phyloP scores from a whole-genome alignment of 768 basidiomycete genomes.

The Pisolithus sp. region DNA sequence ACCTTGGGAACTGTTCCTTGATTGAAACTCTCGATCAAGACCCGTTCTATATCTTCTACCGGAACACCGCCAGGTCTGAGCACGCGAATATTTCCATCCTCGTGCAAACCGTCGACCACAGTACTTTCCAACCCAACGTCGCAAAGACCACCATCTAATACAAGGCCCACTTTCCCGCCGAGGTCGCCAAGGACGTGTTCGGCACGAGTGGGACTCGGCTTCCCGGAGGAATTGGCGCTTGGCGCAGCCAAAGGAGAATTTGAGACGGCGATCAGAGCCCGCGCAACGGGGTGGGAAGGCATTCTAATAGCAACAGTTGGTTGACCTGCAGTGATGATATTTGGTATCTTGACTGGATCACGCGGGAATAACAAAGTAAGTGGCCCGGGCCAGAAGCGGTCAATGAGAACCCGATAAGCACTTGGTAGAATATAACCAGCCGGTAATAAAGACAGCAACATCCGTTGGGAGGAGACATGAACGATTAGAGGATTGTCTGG shows the following conservation, averaged over 20 bases:
- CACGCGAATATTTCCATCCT: constrained; percentile 71
- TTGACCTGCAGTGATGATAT: constrained; percentile 74
- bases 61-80: constrained; percentile 90
- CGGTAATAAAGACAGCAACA: constrained; percentile 77
- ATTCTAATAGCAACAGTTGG: constrained; percentile 85
- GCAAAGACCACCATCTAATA: constrained; percentile 91
- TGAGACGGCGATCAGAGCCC: constrained; percentile 75
- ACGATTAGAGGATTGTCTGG: constrained; percentile 97
- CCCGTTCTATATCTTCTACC: constrained; percentile 75
- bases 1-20: constrained; percentile 45
- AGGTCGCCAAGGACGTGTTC: constrained; percentile 81
- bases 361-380: constrained; percentile 88
- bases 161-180: constrained; percentile 61
- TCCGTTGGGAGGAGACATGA: constrained; percentile 79
- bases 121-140: constrained; percentile 93
- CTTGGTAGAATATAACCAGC: constrained; percentile 50
- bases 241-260: constrained; percentile 85
- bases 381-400: constrained; percentile 91
- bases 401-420: constrained; percentile 69
- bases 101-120: constrained; percentile 81
- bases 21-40: constrained; percentile 39
- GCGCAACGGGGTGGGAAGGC: constrained; percentile 90
- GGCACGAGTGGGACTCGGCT: constrained; percentile 88
- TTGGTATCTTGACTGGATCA: constrained; percentile 52
- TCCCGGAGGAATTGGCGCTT: constrained; percentile 90